Conservation (phyloP, 805 yeast species). For the Candida hungchunana region DNA sequence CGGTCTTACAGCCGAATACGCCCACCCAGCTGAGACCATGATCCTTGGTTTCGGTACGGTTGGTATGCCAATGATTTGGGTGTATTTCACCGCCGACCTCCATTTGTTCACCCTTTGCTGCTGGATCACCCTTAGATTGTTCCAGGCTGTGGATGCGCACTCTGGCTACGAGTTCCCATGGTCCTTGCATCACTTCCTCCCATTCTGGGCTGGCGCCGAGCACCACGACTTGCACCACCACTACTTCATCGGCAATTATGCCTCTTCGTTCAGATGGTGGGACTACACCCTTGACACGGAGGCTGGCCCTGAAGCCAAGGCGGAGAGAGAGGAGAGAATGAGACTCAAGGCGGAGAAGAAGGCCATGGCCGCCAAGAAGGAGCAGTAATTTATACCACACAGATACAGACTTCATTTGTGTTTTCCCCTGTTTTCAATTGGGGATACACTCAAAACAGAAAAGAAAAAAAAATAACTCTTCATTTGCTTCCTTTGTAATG, state of each 20-base stretch:
- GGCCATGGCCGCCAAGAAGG: constrained; percentile 14
- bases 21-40: constrained; percentile 92
- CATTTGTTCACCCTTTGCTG: constrained; percentile 85
- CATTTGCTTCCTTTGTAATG: too few relatives aligned
- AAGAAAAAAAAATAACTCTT: too few relatives aligned
- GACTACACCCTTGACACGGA: constrained; percentile 86
- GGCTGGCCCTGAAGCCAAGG: constrained; percentile 78
- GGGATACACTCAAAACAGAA: too few relatives aligned
- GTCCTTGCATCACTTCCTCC: constrained; percentile 87
- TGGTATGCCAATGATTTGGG: constrained; percentile 87
- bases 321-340: constrained; percentile 64
- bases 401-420: too few relatives aligned
- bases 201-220: constrained; percentile 98
- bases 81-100: constrained; percentile 66
- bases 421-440: too few relatives aligned
- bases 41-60: constrained; percentile 93
- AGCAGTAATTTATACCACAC: too few relatives aligned
- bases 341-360: constrained; percentile 28
- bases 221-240: constrained; percentile 98
- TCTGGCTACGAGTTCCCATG: constrained; percentile 98
- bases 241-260: constrained; percentile 92
- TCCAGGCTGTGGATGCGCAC: constrained; percentile 97
- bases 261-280: constrained; percentile 96
- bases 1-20: constrained; percentile 96
- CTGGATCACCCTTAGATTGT: constrained; percentile 85